Conservation (phyloP, 768 basidiomycete genomes). For the Tricholoma flavovirens region DNA sequence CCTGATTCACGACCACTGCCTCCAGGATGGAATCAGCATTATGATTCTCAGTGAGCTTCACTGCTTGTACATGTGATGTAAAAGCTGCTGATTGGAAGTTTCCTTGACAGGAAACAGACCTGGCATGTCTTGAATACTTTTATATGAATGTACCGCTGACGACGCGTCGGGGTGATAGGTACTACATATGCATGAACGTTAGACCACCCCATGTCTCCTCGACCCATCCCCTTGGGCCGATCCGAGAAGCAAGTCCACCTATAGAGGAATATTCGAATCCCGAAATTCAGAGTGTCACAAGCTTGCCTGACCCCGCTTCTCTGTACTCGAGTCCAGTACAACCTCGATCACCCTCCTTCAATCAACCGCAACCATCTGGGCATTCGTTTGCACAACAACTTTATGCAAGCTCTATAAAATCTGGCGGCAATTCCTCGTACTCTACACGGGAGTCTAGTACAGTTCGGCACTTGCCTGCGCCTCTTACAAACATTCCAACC, state of each 20-base stretch:
- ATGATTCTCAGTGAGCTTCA: conserved; percentile 14
- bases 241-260: background rate
- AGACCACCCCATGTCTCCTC: conserved; percentile 10
- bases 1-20: conserved; percentile 16
- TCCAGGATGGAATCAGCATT: conserved; percentile 16
- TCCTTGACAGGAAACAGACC: background rate
- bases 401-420: conserved; percentile 11
- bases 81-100: background rate
- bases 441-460: background rate
- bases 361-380: conserved; percentile 4
- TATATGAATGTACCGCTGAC: background rate
- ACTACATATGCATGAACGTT: conserved; percentile 11
- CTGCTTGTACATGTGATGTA: background rate
- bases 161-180: conserved; percentile 7
- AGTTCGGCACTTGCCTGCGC: background rate
- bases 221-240: conserved; percentile 13
- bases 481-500: conserved; percentile 1
- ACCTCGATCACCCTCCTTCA: background rate
- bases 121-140: background rate
- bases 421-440: background rate
- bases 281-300: background rate
- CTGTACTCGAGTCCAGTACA: background rate
- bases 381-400: conserved; percentile 13
- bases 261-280: background rate
- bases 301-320: background rate